A percentile compares a stretch with the other conserved stretches of the same genome.
These are phyloP conservation scores for Trichosporon inkin DNA, from an alignment of 1,284 basidiomycete genomes.

Conservation along the genomic window DNA sequence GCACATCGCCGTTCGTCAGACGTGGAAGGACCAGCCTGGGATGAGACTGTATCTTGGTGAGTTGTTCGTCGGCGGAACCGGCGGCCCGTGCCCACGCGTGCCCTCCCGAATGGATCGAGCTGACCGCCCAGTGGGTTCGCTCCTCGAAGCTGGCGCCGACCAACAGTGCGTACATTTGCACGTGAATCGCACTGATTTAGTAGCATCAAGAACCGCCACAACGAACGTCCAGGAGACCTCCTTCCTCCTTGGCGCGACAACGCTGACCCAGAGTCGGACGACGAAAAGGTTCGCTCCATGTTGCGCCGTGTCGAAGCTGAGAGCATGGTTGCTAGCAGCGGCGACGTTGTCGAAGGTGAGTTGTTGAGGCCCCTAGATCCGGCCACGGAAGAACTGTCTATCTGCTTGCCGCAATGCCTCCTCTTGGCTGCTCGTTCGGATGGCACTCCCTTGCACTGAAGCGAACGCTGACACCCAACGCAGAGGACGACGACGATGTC, in stretches of 20 bases:
- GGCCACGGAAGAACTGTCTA: too few relatives aligned
- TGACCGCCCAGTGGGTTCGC: slow-evolving; percentile 56
- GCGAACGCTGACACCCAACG: not conserved
- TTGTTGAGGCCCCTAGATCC: not conserved
- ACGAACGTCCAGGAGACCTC: slow-evolving; percentile 59
- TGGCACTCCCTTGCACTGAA: too few relatives aligned
- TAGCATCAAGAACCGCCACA: slow-evolving; percentile 70
- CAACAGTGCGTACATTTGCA: slow-evolving; percentile 54
- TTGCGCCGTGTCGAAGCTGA: slow-evolving; percentile 43
- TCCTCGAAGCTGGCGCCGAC: slow-evolving; percentile 74
- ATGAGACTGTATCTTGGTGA: slow-evolving; percentile 50
- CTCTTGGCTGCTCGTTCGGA: not conserved
- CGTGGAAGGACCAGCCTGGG: slow-evolving; percentile 62
- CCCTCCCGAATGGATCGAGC: not conserved
- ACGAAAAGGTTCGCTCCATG: slow-evolving; percentile 42
- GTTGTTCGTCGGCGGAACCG: slow-evolving; percentile 20
- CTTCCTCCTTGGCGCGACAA: slow-evolving; percentile 51
- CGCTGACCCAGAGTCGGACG: slow-evolving; percentile 37
- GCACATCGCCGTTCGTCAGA: slow-evolving; percentile 65
- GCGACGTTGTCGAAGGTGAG: slow-evolving; percentile 48
- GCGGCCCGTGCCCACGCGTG: not conserved
- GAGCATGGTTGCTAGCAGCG: slow-evolving; percentile 35
- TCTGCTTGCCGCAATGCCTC: not conserved
- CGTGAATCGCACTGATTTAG: slow-evolving; percentile 1
- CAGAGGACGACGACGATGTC: slow-evolving; percentile 41